Percentiles rank a stretch among this genome's conserved stretches.
Evolutionary conservation across 129 eudicot genomes (phyloP).

Genomic region (Glebionis coronaria): DNA sequence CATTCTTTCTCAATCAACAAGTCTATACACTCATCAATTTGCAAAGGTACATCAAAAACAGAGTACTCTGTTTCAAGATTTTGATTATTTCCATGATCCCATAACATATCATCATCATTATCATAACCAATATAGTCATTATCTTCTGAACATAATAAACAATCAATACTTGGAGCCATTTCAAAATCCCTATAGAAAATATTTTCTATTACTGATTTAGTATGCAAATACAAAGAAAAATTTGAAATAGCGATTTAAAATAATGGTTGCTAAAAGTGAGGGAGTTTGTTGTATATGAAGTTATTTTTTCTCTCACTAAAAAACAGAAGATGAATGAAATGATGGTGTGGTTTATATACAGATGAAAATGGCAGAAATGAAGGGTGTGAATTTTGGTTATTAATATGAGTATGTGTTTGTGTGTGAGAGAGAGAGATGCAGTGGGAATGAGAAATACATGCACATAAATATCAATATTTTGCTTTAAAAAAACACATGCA

Average conservation of each 20-base stretch:
- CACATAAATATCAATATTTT: background rate
- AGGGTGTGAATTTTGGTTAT: background rate
- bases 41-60: constrained; percentile 37
- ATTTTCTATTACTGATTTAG: constrained; percentile 7
- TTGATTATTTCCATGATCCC: constrained; percentile 25
- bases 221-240: background rate
- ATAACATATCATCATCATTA: constrained; percentile 28
- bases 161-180: constrained; percentile 72
- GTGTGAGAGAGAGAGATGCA: background rate
- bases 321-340: background rate
- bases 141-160: constrained; percentile 68
- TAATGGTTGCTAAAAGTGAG: constrained; percentile 8
- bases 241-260: background rate
- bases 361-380: background rate
- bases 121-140: constrained; percentile 39
- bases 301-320: background rate
- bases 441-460: constrained; percentile 1
- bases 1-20: constrained; percentile 51
- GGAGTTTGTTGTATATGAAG: constrained; percentile 12
- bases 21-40: constrained; percentile 41
- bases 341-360: background rate
- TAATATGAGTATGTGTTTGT: background rate
- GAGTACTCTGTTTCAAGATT: constrained; percentile 25
- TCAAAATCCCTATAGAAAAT: constrained; percentile 6
- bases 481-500: too few species aligned